A percentile compares a stretch with the other conserved stretches of the same genome.
Conservation (phyloP, 2,329 filamentous ascomycete genomes). For the Xylariaceae sp. region DNA sequence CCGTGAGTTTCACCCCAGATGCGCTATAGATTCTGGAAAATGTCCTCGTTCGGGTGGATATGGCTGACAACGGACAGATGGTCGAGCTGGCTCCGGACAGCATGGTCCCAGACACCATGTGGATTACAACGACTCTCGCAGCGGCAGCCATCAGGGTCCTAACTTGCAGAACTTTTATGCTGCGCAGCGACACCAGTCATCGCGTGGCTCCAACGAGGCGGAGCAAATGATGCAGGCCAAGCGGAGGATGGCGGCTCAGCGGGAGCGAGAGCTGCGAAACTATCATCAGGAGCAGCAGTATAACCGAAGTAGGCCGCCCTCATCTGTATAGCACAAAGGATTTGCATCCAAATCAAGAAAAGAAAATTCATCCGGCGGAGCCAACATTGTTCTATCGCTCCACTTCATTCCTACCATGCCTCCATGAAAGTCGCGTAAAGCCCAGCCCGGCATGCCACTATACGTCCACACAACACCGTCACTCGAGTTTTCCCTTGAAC, state of each 20-base stretch:
- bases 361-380: conserved; percentile 29
- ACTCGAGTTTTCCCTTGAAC: conserved; percentile 12
- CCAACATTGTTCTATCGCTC: conserved; percentile 22
- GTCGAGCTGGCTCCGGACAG: conserved; percentile 59
- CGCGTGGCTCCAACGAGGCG: conserved; percentile 80
- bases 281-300: conserved; percentile 99
- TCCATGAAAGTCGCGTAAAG: conserved; percentile 26
- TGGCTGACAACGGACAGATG: conserved; percentile 49
- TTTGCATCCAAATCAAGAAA: conserved; percentile 34
- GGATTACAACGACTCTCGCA: conserved; percentile 72
- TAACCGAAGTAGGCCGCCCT: conserved; percentile 93
- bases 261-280: conserved; percentile 97
- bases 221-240: conserved; percentile 99
- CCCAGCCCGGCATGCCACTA: conserved; percentile 17
- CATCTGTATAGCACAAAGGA: conserved; percentile 62
- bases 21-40: too few relatives aligned
- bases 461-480: conserved; percentile 16
- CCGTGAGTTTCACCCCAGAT: conserved; percentile 66
- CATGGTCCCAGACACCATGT: conserved; percentile 68
- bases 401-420: conserved; percentile 22
- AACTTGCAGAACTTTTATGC: conserved; percentile 94
- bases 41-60: too few relatives aligned
- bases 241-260: conserved; percentile 97
- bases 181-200: conserved; percentile 83
- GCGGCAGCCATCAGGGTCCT: conserved; percentile 63